Base-by-base conservation (phyloP, 164 flowering plant genomes). In the Stephania yunnanensis region DNA sequence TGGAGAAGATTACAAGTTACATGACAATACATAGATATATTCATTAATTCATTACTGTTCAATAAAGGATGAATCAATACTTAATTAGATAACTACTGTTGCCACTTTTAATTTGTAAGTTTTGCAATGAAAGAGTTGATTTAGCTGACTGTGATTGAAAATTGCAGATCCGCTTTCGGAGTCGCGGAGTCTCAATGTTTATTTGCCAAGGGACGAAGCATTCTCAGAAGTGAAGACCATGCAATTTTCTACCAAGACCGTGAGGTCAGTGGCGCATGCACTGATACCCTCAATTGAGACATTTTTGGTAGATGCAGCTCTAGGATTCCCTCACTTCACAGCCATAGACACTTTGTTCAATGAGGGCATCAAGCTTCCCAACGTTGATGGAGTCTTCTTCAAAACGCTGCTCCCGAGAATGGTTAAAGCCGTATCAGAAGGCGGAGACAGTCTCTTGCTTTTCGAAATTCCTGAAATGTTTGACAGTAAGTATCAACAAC, bases 171-270 rank as follows among this genome's bases (percentile, higher is more conserved):
- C 85, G 0, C 20, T 30, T 36, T 77, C 85, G 6, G 87, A 86
- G 65, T 29, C 25, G 2, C 10, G 17, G 70, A 42, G 55, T 1
- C 20, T 8, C 7, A 6, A 9, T 12, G 46, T 78, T 1, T 86
- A 86, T 45, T 85, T 86, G 63, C 88, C 88, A 19, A 75, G 88
- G 63, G 88, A 86, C 30, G 88, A 84, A 30, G 69, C 69, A 15
- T 86, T 86, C 72, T 68, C 84, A 1, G 81, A 78, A 68, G 73
- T 81, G 77, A 86, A 86, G 76, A n/a, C 46, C 19, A 0, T 30
- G 53, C 65, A 72, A 5, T 86, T 86, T 75, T 29, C 75, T 0
- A 68, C 55, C 5, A 77, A 58, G 50, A 61, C 78, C 0, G 13
- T 77, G 12, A 29, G 30, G 46, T 73, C 80, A 1, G 78, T 80